Evolutionary conservation across 1,284 basidiomycete genomes (phyloP), one percentile per base, ranked within the genome.

Genomic region (Hemileia vastatrix): DNA sequence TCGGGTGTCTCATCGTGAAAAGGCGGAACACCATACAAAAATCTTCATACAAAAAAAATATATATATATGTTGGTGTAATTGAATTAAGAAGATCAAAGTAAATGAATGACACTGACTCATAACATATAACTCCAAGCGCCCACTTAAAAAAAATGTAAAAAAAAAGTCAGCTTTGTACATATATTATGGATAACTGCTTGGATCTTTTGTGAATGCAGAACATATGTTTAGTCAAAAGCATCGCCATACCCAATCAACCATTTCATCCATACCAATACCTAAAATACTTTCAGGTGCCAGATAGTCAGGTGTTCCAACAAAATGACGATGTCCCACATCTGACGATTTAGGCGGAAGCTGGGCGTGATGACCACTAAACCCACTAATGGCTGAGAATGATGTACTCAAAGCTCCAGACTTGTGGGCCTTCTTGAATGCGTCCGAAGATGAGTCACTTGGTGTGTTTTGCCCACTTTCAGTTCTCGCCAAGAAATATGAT

Each of bases 1-100:
- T 96, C 91, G 0, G 94, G 93, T 6, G 88, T 88, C 65, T 95
- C 90, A 52, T 90, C 94, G 71, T 98, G 92, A 83, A 98, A 99
- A 0, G 95, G 95, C 32, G 95, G 95, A 44, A 92, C 84, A 2
- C 95, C 93, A 70, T 94, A 98, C 36, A 98, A 78, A 77, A 99
- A 98, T 36, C 68, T 70, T 66, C 18, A 31, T n/a, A n/a, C 6
- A 6, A 5, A 27, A 33, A 44, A 21, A 43, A 19, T 3, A 19
- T 2, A 18, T 23, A 24, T 45, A 51, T 15, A 8, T 18, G 11
- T 6, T 18, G 48, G 6, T n/a, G 18, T 24, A 15, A 18, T 36
- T 21, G 32, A 3, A 52, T 58, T 50, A 2, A 18, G 18, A 13
- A 4, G 11, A 6, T 6, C 6, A 32, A 15, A 5, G n/a, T n/a